Percentiles rank a stretch among this genome's conserved stretches.
These are phyloP conservation scores for Colletotrichum echinochloae DNA, from an alignment of 2,329 filamentous ascomycete species.

Conservation along the genomic window DNA sequence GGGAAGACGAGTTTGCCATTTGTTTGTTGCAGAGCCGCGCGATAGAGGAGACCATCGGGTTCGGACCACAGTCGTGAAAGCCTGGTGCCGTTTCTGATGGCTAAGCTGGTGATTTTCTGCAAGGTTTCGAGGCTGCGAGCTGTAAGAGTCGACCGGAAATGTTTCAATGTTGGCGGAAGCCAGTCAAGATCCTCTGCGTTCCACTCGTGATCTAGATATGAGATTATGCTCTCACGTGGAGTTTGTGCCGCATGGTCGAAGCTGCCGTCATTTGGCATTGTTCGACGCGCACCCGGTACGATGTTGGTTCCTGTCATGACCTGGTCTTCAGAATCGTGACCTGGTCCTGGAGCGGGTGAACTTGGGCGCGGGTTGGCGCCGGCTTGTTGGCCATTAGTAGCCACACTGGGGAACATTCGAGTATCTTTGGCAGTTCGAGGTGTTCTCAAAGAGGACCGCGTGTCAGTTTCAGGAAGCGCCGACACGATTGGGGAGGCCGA, in stretches of 20 bases:
- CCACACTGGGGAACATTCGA: background rate
- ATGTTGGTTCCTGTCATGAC: background rate
- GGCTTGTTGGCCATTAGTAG: background rate
- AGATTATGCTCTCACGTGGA: background rate
- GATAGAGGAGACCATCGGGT: slow-evolving; percentile 30
- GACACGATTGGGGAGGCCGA: background rate
- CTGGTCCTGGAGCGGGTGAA: background rate
- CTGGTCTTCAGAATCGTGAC: background rate
- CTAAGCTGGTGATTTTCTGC: slow-evolving; percentile 16
- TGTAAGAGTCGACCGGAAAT: slow-evolving; percentile 18
- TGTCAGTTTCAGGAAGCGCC: background rate
- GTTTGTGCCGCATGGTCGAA: background rate
- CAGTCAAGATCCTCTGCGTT: slow-evolving; percentile 15
- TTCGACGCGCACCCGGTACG: background rate
- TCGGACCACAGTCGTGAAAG: slow-evolving; percentile 31
- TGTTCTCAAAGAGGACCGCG: background rate
- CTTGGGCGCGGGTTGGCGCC: background rate
- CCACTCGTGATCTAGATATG: slow-evolving; percentile 22
- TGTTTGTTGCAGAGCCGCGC: background rate
- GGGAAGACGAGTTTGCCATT: slow-evolving; percentile 23
- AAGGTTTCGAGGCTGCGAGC: slow-evolving; percentile 20
- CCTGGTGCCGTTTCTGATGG: slow-evolving; percentile 8
- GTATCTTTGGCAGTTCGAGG: slow-evolving; percentile 5
- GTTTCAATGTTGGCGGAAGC: slow-evolving; percentile 25
- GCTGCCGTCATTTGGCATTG: background rate